phyloP scores from a whole-genome alignment of 208 protist species.

The Crithidia brevicula region DNA sequence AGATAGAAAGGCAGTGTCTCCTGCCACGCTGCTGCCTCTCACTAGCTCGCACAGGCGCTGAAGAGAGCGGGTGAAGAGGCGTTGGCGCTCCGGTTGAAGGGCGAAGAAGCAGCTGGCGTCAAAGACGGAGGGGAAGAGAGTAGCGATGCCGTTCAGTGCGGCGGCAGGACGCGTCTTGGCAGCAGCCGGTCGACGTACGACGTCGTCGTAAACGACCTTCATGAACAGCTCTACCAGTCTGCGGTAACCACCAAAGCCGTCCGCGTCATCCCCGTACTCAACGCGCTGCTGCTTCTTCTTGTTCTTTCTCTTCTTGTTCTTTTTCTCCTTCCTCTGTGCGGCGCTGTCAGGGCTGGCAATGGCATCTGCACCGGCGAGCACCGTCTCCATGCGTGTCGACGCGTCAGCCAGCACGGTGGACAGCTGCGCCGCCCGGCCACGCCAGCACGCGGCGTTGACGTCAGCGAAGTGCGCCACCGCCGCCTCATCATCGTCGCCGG shows the following conservation, averaged over 20 bases:
- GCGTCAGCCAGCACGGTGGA: neutral
- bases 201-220: neutral
- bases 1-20: neutral
- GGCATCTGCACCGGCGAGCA: neutral
- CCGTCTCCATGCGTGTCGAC: neutral
- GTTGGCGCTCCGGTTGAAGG: conserved; percentile 55
- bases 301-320: too few species aligned
- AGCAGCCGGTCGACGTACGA: neutral
- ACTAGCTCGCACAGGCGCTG: conserved; percentile 36
- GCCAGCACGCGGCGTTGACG: neutral
- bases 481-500: neutral
- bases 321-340: neutral
- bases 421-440: neutral
- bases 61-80: conserved; percentile 44
- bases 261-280: too few species aligned
- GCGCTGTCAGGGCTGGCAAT: neutral
- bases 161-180: neutral
- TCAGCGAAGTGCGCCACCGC: neutral
- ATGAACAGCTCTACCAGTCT: conserved; percentile 1
- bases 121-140: conserved; percentile 51
- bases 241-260: too few species aligned
- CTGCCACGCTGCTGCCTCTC: neutral
- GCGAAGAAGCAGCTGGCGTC: conserved; percentile 68
- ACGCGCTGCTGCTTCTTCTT: too few species aligned
- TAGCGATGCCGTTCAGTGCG: conserved; percentile 20